Evolutionary conservation across 2,329 filamentous ascomycete genomes (phyloP), one percentile per base, ranked within the genome.

Genomic region (Conoideocrella luteorostrata): DNA sequence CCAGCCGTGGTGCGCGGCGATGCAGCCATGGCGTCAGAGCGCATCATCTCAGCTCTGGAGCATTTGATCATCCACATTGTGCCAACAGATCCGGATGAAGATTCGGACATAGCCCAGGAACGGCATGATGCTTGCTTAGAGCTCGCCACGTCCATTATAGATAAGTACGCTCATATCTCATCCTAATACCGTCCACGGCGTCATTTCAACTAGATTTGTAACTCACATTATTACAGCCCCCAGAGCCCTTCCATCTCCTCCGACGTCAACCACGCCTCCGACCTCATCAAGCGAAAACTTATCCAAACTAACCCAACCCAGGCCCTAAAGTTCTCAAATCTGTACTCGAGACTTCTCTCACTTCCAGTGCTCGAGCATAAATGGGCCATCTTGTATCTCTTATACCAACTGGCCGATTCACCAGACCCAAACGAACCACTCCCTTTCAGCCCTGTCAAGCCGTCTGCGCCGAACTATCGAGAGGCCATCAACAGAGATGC

Each of bases 291-390:
- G 69, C 81, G 87, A 59, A 88, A 86, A 66, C 73, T 98, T 50
- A 79, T 94, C 46, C 80, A 86, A 55, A 84, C 83, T 53, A 87
- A 88, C 57, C 78, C 78, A 36, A 85, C 77, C 50, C 86, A 90
- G 64, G 88, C 90, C 4, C 74, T 91, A 17, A 79, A 84, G 49
- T 95, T 96, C 65, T 85, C 88, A 20, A 94, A 95, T 58, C 77
- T 98, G 22, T 95, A 96, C 66, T 88, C 88, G 26, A 79, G 88
- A 45, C 77, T 98, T 15, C 73, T 96, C 21, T 86, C 88, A n/a
- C 81, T 96, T 52, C 90, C 90, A 1, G 90, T 97, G 5, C 75
- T 98, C 35, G 86, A 87, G 56, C 86, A 95, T 64, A 98, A 98
- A 75, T 97, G 90, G 89, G 88, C 86, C 3, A 96, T 98, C 52